Evolutionary conservation across 768 basidiomycete genomes (phyloP), one percentile per base, ranked within the genome.

Genomic region (Leccinum rimulosum): DNA sequence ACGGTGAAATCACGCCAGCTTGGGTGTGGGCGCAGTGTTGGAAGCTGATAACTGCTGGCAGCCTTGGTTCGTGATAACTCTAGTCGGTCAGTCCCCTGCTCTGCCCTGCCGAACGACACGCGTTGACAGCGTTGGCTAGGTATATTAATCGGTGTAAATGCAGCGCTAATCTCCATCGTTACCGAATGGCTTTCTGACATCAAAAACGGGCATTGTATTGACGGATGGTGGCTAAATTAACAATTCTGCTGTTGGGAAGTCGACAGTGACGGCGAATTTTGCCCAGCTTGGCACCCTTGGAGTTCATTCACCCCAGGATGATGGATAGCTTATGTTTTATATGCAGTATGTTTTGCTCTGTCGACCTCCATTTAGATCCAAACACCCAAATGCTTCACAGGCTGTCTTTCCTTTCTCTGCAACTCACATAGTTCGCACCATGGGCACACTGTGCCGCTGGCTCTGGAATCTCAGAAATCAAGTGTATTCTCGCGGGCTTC

Each of bases 161-260:
- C 95, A n/a, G 96, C 93, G 9, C 73, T 98, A 54, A 95, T 97
- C 54, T 94, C 95, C 31, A 97, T 99, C 65, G 77, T 95, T 60
- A 97, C 93, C 51, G 93, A 91, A 75, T 99, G 97, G 97, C 83
- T 99, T 25, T 94, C 95, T 2, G 96, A 98, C 73, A 86, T 98
- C 63, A 98, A 98, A 77, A 90, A 95, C 79, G 97, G 97, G 1
- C 97, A 98, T 69, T 99, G 97, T 75, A 81, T 85, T 3, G 93
- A 95, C 64, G 95, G 93, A 1, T 99, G 97, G 97, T 99, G 97
- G 96, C 73, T 99, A 56, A 97, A 95, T 73, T 88, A 94, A 67
- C 92, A 97, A 68, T 98, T 98, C 72, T 99, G 97, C 75, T 99
- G 97, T 70, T 95, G 95, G 88, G 97, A 98, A 70, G 87, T 98